These are phyloP conservation scores for Populus simonii DNA, from an alignment of 345 rosid species.

Conservation along the genomic window DNA sequence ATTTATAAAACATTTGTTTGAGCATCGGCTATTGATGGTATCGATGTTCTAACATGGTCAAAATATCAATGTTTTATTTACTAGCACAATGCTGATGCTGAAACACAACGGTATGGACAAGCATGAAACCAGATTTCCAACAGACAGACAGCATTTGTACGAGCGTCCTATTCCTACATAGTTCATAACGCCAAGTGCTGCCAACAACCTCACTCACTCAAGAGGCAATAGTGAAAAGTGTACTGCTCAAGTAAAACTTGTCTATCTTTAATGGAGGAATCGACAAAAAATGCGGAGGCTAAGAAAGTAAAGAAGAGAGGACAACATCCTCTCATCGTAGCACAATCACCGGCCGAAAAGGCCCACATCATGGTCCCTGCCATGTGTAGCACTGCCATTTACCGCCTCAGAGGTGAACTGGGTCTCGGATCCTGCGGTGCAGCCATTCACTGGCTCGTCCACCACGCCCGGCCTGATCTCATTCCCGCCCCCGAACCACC, in stretches of 20 bases:
- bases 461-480: conserved; percentile 18
- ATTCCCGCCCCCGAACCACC: not conserved
- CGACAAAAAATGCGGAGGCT: not conserved
- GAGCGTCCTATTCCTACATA: not conserved
- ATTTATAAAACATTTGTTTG: too few species aligned
- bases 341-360: not conserved
- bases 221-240: not conserved
- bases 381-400: conserved; percentile 3
- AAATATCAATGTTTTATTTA: too few species aligned
- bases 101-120: too few species aligned
- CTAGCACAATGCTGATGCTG: too few species aligned
- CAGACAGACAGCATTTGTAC: not conserved
- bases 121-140: not conserved
- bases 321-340: not conserved
- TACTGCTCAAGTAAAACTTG: not conserved
- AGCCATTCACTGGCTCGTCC: conserved; percentile 19
- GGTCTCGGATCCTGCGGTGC: conserved; percentile 4
- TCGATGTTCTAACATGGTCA: too few species aligned
- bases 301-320: not conserved
- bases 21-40: too few species aligned
- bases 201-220: not conserved
- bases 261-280: not conserved
- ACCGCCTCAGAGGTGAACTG: conserved; percentile 11
- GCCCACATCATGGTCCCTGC: not conserved
- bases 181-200: not conserved